phyloP scores from a whole-genome alignment of 129 eudicot species.

The Erigeron canadensis region DNA sequence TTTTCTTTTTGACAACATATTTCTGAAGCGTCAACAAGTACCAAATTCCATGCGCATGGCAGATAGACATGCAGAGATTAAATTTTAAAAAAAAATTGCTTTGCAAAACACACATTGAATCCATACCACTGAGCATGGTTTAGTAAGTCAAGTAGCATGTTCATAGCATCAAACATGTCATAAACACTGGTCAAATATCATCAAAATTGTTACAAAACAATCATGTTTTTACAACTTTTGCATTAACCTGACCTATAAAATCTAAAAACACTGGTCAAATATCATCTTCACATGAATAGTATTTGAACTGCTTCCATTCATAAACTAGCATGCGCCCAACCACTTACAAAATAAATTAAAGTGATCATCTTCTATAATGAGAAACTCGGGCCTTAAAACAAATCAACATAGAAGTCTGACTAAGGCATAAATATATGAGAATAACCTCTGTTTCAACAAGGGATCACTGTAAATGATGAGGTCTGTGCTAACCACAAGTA shows the following conservation, averaged over 20 bases:
- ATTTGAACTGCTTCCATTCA: background rate
- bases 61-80: background rate
- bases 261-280: background rate
- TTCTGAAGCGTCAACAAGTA: background rate
- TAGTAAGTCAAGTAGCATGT: background rate
- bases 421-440: background rate
- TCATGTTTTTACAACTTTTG: background rate
- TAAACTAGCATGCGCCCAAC: conserved; percentile 1
- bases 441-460: background rate
- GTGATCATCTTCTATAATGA: background rate
- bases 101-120: background rate
- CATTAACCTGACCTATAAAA: background rate
- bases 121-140: background rate
- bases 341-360: background rate
- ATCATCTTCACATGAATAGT: background rate
- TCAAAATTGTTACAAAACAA: background rate
- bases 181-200: too few species aligned
- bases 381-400: background rate
- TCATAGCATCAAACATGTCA: background rate
- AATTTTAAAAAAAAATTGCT: background rate
- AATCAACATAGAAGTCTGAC: background rate
- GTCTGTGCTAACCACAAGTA: too few species aligned
- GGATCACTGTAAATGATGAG: background rate
- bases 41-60: background rate
- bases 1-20: background rate